A percentile compares a stretch with the other conserved stretches of the same genome.
Conservation (phyloP, 1,139 yeast species). For the Kazachstania sp. region DNA sequence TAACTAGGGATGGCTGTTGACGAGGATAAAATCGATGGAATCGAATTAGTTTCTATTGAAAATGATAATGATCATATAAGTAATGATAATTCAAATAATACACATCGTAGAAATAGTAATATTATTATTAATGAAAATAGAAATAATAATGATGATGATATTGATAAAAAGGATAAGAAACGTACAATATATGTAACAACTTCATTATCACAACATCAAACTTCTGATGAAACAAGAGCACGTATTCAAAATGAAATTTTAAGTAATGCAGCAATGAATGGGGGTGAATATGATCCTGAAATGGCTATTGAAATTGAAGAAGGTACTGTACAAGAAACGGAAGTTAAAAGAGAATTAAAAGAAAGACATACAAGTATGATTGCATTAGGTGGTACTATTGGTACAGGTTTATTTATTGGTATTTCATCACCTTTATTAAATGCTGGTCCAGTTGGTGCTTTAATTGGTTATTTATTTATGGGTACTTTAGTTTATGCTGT, state of each 20-base stretch:
- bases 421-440: slow-evolving; percentile 44
- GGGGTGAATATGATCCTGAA: slow-evolving; percentile 1
- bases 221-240: slow-evolving; percentile 1
- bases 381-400: slow-evolving; percentile 62
- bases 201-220: slow-evolving; percentile 1
- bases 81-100: background rate
- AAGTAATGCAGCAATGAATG: background rate
- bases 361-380: slow-evolving; percentile 58
- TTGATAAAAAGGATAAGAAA: slow-evolving; percentile 1
- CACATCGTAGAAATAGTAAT: too few species aligned
- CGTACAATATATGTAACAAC: slow-evolving; percentile 1
- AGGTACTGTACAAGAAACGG: slow-evolving; percentile 30
- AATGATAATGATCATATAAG: background rate
- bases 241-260: background rate
- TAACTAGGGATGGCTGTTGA: background rate
- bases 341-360: slow-evolving; percentile 43
- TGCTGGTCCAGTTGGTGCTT: slow-evolving; percentile 68
- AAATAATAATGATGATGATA: background rate
- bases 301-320: slow-evolving; percentile 11
- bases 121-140: background rate
- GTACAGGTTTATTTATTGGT: slow-evolving; percentile 57
- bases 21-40: slow-evolving; percentile 1
- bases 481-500: slow-evolving; percentile 57
- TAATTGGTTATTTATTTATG: slow-evolving; percentile 58
- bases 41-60: slow-evolving; percentile 1